Base-by-base conservation (phyloP, 1,139 yeast species). In the Scheffersomyces lignicola region DNA sequence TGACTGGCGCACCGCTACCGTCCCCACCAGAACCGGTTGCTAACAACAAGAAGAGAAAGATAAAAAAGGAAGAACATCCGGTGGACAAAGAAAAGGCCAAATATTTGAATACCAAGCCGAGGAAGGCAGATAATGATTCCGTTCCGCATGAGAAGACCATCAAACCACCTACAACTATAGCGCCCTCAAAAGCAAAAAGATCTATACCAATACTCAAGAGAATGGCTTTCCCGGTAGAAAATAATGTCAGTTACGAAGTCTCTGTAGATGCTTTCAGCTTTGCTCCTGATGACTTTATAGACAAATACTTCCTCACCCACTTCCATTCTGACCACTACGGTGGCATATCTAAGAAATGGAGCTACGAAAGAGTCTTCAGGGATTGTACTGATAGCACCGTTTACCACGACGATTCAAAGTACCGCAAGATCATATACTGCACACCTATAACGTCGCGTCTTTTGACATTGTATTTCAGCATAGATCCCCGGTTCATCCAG, bases 321-420 rank as follows among this genome's bases (percentile, higher is more conserved):
- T 90, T 86, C 60, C 98, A 92, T 57, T 69, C 95, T 0, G 98
- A 92, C 55, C 98, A 92, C 55, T 92, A 92, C 52, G 89, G 88
- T 3, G 97, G 97, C 0, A 61, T 92, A 14, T 65, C 81, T 3
- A 84, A 84, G 48, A 69, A 73, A 24, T 92, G 97, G 97, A 62
- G 74, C 39, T 60, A 61, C 31, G 71, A 69, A 40, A 44, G 74
- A 21, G 60, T 67, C 2, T 63, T 69, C 38, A 58, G 54, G 4
- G 52, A 52, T 12, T 52, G 53, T 13, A 21, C 18, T n/a, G 50
- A 41, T 7, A 40, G 34, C 7, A 52, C 49, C 24, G 63, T 63
- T 32, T 58, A 53, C 32, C 55, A 50, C 6, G 56, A 62, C 33
- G 73, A 76, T 26, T 81, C 83, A 0, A 64, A 49, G 29, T 60